Conservation (phyloP, 192 early-diverging fungal genomes). For the Coemansia sp. region DNA sequence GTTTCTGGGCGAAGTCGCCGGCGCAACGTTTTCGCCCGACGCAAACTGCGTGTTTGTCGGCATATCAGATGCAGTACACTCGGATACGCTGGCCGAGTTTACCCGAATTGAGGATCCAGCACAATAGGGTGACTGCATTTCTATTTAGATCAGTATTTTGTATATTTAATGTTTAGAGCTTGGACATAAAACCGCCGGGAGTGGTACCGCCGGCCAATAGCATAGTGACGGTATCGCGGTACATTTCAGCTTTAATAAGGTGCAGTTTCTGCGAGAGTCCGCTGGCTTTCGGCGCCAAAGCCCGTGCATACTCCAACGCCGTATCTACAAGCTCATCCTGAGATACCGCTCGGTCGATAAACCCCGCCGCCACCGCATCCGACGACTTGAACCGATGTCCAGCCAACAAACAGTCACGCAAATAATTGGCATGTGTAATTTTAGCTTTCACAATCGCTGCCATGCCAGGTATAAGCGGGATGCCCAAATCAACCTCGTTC, state of each 20-base stretch:
- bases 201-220: conserved; percentile 32
- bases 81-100: conserved; percentile 34
- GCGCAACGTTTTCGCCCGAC: conserved; percentile 50
- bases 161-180: conserved; percentile 25
- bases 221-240: conserved; percentile 54
- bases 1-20: conserved; percentile 52
- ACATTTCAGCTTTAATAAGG: conserved; percentile 68
- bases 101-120: neutral
- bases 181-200: conserved; percentile 45
- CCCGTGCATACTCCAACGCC: conserved; percentile 57
- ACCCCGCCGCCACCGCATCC: conserved; percentile 59
- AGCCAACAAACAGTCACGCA: conserved; percentile 64
- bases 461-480: conserved; percentile 69
- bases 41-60: conserved; percentile 42
- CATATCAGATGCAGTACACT: conserved; percentile 42
- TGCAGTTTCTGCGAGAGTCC: conserved; percentile 57
- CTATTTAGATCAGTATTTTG: neutral
- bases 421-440: conserved; percentile 53
- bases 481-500: conserved; percentile 75
- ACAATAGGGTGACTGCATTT: neutral
- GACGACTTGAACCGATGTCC: conserved; percentile 62
- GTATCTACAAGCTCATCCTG: conserved; percentile 54
- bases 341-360: conserved; percentile 62
- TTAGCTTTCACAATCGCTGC: conserved; percentile 66
- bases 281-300: conserved; percentile 57